A percentile compares a stretch with the other conserved stretches of the same genome.
Conservation (phyloP, 305 asterid species). For the Striga hermonthica region DNA sequence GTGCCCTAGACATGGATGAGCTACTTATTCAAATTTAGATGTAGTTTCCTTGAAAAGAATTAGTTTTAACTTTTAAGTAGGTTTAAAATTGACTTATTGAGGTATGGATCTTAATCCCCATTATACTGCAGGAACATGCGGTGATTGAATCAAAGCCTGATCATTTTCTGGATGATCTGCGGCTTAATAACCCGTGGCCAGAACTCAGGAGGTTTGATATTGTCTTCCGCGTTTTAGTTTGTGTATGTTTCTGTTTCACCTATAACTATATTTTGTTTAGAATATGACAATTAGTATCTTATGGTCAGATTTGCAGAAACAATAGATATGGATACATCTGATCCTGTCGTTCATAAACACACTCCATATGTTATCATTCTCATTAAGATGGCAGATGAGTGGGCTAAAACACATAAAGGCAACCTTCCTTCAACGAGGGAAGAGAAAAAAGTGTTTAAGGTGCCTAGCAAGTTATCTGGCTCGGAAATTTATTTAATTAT, state of each 20-base stretch:
- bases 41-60: no score
- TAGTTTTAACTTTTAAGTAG: no score
- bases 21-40: background rate
- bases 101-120: conserved; percentile 24
- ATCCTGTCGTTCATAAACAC: conserved; percentile 77
- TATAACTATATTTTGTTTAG: conserved; percentile 11
- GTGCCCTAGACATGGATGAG: conserved; percentile 15
- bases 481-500: conserved; percentile 3
- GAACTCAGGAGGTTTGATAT: conserved; percentile 71
- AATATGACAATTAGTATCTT: conserved; percentile 32
- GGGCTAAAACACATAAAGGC: conserved; percentile 69
- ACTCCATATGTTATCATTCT: conserved; percentile 85
- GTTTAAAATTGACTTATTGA: background rate
- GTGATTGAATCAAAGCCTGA: conserved; percentile 96
- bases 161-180: conserved; percentile 86
- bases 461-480: conserved; percentile 31
- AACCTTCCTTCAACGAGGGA: conserved; percentile 79
- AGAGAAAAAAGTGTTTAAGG: conserved; percentile 82
- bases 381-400: conserved; percentile 72
- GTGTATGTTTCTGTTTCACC: conserved; percentile 10
- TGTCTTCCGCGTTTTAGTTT: conserved; percentile 17
- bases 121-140: conserved; percentile 73
- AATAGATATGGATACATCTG: conserved; percentile 70
- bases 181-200: conserved; percentile 92
- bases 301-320: conserved; percentile 69